A percentile compares a stretch with the other conserved stretches of the same genome.
Conservation (phyloP, 306 rosid genomes). For the Fagus sylvatica region DNA sequence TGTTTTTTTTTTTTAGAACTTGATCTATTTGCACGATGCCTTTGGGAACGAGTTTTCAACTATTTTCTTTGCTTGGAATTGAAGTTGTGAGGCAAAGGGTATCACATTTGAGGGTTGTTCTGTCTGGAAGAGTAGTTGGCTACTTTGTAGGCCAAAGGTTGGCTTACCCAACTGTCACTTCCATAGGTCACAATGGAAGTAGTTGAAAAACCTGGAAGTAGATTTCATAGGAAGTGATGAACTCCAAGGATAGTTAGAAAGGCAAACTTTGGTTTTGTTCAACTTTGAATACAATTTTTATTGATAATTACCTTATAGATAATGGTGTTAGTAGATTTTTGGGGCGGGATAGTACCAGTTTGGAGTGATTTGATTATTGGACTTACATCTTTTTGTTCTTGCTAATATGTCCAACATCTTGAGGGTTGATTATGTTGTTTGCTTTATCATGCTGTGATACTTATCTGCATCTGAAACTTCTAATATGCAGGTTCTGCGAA, state of each 20-base stretch:
- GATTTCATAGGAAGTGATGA: constrained; percentile 10
- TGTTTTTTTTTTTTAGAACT: background rate
- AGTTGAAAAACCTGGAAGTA: constrained; percentile 1
- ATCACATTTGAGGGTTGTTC: too few relatives aligned
- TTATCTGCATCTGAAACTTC: constrained; percentile 27
- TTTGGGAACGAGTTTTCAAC: background rate
- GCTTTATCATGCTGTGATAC: constrained; percentile 20
- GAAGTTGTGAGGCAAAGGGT: background rate
- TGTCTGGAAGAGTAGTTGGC: too few relatives aligned
- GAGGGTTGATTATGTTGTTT: constrained; percentile 4
- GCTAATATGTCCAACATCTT: background rate
- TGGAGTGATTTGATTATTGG: background rate
- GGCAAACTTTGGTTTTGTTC: constrained; percentile 1
- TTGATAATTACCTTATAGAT: constrained; percentile 6
- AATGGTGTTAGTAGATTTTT: background rate
- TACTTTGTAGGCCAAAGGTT: too few relatives aligned
- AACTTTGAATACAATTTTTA: background rate
- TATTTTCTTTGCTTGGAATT: background rate
- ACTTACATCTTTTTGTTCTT: constrained; percentile 15
- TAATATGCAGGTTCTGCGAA: constrained; percentile 74
- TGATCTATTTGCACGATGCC: background rate
- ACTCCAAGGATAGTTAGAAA: constrained; percentile 2
- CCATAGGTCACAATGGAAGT: too few relatives aligned
- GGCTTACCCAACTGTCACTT: too few relatives aligned
- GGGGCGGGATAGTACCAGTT: constrained; percentile 11